Evolutionary conservation across 176 grass and related monocot species (phyloP), one percentile per base, ranked within the genome.

Genomic region (Triticum timopheevii): DNA sequence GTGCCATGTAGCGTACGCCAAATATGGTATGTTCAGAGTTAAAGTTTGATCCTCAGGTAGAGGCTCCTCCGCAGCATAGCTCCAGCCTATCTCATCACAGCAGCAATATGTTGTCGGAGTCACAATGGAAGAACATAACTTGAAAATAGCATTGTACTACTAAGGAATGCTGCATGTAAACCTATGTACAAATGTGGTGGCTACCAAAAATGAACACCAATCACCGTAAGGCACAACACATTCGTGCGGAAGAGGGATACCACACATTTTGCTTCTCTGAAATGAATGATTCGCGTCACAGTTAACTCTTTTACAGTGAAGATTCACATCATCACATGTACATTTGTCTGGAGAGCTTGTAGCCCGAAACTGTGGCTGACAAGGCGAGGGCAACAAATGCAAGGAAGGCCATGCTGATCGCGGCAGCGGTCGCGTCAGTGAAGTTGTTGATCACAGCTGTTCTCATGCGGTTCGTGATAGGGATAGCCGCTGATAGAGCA

Each of bases 361-460:
- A 95, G 36, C 96, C 96, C 4, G 96, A 95, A 85, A 92, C 59
- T 1, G 92, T 36, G 19, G 96, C 84, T 54, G 96, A 91, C 86
- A 95, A 77, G 61, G 89, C 96, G 16, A 95, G 88, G 16, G 78
- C 44, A 33, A 84, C 80, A 81, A 98, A 98, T 54, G 96, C 88
- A 76, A 98, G 88, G 86, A 98, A 98, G 33, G 86, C 75, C 96
- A 98, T 95, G 86, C 96, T 92, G 62, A 98, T 98, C 0, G 93
- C 89, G 1, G 93, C 93, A n/a, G 90, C 86, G 0, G 88, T 92
- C 0, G 88, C 75, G 81, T 98, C 84, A 2, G 93, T 95, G 80
- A 98, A 95, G 28, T 34, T 92, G 59, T 98, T 98, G 71, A 93
- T 56, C 39, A 93, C 80, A 23, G 88, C 93, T 58, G 81, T 79